Percentiles rank a stretch among this genome's conserved stretches.
These are phyloP conservation scores for Leishmania major DNA, from an alignment of 208 protist species.

Conservation along the genomic window DNA sequence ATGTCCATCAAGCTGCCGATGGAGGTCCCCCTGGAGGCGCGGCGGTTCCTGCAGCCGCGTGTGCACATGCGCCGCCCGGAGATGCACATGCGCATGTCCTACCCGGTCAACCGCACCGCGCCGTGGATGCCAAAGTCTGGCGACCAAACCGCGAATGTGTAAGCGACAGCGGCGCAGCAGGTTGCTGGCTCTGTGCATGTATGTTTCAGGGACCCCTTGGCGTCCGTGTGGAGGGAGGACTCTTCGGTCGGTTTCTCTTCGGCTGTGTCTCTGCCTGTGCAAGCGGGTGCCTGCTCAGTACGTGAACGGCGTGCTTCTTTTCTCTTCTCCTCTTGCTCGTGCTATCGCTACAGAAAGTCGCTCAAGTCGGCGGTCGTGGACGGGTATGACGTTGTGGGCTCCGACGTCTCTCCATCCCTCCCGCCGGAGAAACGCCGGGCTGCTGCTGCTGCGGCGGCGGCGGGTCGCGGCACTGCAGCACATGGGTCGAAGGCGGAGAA, in stretches of 20 bases:
- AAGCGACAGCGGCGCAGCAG: conserved; percentile 10
- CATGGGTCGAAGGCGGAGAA: not conserved
- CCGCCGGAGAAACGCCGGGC: not conserved
- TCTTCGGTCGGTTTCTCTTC: not conserved
- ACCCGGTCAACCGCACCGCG: conserved; percentile 85
- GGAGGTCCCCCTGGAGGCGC: conserved; percentile 87
- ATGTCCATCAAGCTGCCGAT: conserved; percentile 73
- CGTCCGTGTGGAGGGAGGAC: not conserved
- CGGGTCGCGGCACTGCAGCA: not conserved
- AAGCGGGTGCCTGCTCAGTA: not conserved
- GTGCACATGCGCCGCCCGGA: conserved; percentile 87
- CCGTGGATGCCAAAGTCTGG: conserved; percentile 89
- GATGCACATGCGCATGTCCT: conserved; percentile 90
- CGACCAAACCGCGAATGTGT: conserved; percentile 81
- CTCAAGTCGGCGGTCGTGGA: not conserved
- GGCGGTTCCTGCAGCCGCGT: conserved; percentile 82
- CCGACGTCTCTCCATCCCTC: not conserved
- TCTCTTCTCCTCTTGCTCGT: not conserved
- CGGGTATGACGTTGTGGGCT: not conserved
- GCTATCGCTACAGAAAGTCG: not conserved
- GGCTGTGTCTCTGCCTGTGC: not conserved
- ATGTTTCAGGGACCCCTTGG: not conserved
- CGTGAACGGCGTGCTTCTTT: not conserved
- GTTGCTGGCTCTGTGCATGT: not conserved
- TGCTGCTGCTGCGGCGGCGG: not conserved